Conservation (phyloP, 2,329 filamentous ascomycete genomes). For the Leptographium lundbergii region DNA sequence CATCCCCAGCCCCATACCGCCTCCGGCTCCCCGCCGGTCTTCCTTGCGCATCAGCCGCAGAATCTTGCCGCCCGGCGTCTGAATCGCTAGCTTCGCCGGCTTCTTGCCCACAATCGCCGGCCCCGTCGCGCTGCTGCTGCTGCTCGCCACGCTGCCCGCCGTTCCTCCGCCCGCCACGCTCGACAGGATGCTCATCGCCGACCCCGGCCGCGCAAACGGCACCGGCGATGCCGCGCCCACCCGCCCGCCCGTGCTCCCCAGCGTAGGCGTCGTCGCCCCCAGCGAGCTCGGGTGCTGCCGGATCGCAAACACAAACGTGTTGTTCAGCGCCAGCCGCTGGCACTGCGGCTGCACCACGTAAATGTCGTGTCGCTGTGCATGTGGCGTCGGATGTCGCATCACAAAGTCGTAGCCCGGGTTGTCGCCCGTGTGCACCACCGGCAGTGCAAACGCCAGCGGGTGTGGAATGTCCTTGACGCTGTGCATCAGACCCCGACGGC, state of each 20-base stretch:
- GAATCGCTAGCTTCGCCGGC: conserved; percentile 89
- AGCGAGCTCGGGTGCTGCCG: conserved; percentile 71
- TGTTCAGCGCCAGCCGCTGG: conserved; percentile 75
- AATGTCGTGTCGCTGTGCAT: conserved; percentile 93
- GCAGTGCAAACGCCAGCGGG: conserved; percentile 77
- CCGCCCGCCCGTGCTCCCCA: background rate
- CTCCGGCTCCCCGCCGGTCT: conserved; percentile 41
- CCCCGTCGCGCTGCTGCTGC: conserved; percentile 30
- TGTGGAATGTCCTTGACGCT: conserved; percentile 95
- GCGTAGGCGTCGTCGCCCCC: conserved; percentile 24
- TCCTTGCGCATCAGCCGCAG: conserved; percentile 74
- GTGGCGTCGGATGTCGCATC: conserved; percentile 84
- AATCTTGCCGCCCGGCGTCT: conserved; percentile 90
- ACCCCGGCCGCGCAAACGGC: conserved; percentile 47
- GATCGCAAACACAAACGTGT: conserved; percentile 94
- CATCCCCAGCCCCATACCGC: conserved; percentile 18
- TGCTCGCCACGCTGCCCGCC: conserved; percentile 29
- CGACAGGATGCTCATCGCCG: conserved; percentile 53
- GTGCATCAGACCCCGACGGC: conserved; percentile 92
- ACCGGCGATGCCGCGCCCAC: conserved; percentile 33
- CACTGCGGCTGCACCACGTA: conserved; percentile 97
- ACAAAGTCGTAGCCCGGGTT: conserved; percentile 94
- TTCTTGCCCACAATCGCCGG: conserved; percentile 50
- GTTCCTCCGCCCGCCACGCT: conserved; percentile 36
- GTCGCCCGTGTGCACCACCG: conserved; percentile 77